Conservation (phyloP, 192 early-diverging fungal species). For the Backusella luteola region DNA sequence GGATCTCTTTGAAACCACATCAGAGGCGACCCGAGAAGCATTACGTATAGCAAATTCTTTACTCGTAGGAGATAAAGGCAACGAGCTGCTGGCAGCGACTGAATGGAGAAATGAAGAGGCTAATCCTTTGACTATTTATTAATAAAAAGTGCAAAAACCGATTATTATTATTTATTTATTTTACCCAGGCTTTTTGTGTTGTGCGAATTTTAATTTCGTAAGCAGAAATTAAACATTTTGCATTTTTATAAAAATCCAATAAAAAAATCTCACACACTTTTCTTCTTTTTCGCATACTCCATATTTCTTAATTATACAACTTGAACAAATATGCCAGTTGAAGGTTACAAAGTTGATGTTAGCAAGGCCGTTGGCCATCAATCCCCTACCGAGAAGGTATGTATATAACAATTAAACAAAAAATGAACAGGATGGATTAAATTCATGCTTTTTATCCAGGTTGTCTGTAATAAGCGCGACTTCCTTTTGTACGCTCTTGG, state of each 20-base stretch:
- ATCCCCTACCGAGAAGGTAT: conserved; percentile 40
- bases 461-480: conserved; percentile 50
- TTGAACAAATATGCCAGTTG: conserved; percentile 17
- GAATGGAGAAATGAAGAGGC: not conserved
- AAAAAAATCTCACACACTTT: conserved; percentile 1
- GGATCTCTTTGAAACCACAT: not conserved
- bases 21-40: not conserved
- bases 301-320: not conserved
- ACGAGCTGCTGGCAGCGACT: not conserved
- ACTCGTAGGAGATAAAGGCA: not conserved
- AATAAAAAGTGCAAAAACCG: not conserved
- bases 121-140: conserved; percentile 8
- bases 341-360: conserved; percentile 48
- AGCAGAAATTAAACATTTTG: conserved; percentile 7
- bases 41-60: conserved; percentile 8
- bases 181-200: not conserved
- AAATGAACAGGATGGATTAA: not conserved
- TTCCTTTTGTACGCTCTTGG: conserved; percentile 68
- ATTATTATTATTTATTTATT: not conserved
- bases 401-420: conserved; percentile 5
- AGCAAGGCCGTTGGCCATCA: conserved; percentile 55
- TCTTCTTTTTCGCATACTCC: not conserved
- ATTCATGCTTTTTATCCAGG: not conserved
- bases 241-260: not conserved
- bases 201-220: conserved; percentile 12